phyloP scores from a whole-genome alignment of 345 rosid genomes.

The Dovyalis caffra region DNA sequence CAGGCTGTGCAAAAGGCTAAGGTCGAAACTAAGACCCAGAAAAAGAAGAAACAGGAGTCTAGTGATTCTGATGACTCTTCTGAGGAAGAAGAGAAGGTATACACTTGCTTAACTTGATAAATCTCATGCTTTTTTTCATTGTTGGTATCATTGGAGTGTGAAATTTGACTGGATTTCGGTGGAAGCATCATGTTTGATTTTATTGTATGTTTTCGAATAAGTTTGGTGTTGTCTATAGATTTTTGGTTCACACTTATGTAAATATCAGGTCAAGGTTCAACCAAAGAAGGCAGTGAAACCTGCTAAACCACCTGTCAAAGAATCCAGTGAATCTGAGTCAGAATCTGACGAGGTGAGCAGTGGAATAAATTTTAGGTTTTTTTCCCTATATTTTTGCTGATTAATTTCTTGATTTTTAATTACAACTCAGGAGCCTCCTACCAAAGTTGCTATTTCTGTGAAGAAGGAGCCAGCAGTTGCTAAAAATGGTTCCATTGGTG shows the following conservation, averaged over 20 bases:
- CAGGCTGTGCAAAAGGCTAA: constrained; percentile 51
- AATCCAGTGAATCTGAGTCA: constrained; percentile 10
- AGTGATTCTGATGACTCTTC: constrained; percentile 55
- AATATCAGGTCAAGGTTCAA: neutral
- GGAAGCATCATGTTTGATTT: too few species aligned
- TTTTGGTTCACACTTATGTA: neutral
- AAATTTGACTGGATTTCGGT: too few species aligned
- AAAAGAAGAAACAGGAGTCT: constrained; percentile 50
- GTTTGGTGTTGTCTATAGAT: neutral
- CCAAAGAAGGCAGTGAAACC: constrained; percentile 1
- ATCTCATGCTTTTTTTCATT: neutral
- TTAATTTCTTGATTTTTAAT: neutral
- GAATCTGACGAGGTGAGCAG: constrained; percentile 12
- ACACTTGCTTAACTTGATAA: neutral
- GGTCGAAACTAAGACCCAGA: constrained; percentile 43
- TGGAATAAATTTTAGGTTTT: neutral
- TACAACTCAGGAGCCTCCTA: constrained; percentile 27
- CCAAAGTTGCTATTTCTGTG: constrained; percentile 22
- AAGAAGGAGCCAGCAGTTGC: constrained; percentile 18
- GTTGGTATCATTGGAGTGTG: too few species aligned
- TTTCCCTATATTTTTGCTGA: neutral
- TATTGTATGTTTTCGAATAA: neutral
- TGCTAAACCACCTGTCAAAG: neutral
- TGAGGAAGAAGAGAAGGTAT: constrained; percentile 70
- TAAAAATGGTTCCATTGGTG: constrained; percentile 21